Conservation (phyloP, 1,139 yeast genomes). For the Geotrichum cucujoidarum region DNA sequence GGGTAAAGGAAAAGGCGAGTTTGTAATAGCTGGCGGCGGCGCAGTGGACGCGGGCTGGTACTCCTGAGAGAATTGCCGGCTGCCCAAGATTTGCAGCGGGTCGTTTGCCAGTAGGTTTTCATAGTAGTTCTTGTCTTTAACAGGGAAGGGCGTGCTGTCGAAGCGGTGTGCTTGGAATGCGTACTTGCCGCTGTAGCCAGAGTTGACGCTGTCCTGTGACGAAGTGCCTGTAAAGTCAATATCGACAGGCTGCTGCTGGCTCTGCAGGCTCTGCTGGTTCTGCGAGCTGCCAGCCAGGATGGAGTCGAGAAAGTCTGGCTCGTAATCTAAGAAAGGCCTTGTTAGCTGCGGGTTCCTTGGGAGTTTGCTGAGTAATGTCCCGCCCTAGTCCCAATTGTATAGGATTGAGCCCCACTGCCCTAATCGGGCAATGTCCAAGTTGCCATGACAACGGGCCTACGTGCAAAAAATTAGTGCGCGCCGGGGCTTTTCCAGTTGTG, state of each 20-base stretch:
- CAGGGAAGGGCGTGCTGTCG: not conserved
- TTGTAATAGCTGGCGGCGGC: no score
- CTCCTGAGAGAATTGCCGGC: not conserved
- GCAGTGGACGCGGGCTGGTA: not conserved
- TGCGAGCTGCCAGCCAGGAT: not conserved
- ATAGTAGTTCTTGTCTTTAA: constrained; percentile 3
- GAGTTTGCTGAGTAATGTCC: not conserved
- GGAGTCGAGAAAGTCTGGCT: no score
- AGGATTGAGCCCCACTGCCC: constrained; percentile 9
- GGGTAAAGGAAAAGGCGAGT: not conserved
- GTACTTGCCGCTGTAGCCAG: not conserved
- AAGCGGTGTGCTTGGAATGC: not conserved
- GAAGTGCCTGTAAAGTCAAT: no score
- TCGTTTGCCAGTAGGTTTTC: not conserved
- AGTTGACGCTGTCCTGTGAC: no score
- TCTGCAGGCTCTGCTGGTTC: not conserved
- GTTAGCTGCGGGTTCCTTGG: not conserved
- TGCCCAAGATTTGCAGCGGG: constrained; percentile 1
- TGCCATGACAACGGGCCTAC: constrained; percentile 8
- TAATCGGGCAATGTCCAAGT: not conserved
- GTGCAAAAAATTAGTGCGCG: no score
- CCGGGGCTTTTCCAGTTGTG: no score
- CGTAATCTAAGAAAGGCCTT: no score
- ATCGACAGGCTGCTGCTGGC: not conserved
- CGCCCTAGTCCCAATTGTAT: not conserved